Conservation (phyloP, 2,329 filamentous ascomycete genomes). For the Fusarium falciforme region DNA sequence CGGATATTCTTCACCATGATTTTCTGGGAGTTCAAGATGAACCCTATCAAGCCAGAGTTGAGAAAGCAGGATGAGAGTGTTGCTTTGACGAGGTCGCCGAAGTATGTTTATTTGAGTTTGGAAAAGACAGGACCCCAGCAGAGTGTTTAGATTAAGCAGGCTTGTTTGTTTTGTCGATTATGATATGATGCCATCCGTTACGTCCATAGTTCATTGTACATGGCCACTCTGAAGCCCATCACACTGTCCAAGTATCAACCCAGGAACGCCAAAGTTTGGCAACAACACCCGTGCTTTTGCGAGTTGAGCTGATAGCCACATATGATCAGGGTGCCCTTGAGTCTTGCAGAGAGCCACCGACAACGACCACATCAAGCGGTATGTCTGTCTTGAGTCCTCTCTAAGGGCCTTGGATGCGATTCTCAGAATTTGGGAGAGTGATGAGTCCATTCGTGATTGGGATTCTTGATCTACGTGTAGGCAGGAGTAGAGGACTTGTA, state of each 20-base stretch:
- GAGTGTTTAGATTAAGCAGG: neutral
- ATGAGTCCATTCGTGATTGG: neutral
- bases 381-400: slow-evolving; percentile 31
- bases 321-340: neutral
- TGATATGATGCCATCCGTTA: neutral
- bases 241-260: slow-evolving; percentile 17
- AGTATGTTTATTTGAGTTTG: slow-evolving; percentile 22
- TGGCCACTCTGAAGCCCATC: neutral
- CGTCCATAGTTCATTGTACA: neutral
- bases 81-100: slow-evolving; percentile 13
- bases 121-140: neutral
- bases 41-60: slow-evolving; percentile 5
- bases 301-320: slow-evolving; percentile 31
- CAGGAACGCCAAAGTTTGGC: slow-evolving; percentile 32
- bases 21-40: slow-evolving; percentile 20
- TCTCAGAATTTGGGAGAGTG: slow-evolving; percentile 16
- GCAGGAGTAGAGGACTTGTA: slow-evolving; percentile 21
- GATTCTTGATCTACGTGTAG: slow-evolving; percentile 1
- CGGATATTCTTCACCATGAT: slow-evolving; percentile 16
- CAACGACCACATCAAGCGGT: slow-evolving; percentile 39
- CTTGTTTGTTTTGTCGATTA: neutral
- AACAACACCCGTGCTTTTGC: slow-evolving; percentile 18
- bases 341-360: slow-evolving; percentile 31
- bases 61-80: slow-evolving; percentile 16
- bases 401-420: slow-evolving; percentile 32